phyloP scores from a whole-genome alignment of 345 rosid species.

The Citrus hindsii region DNA sequence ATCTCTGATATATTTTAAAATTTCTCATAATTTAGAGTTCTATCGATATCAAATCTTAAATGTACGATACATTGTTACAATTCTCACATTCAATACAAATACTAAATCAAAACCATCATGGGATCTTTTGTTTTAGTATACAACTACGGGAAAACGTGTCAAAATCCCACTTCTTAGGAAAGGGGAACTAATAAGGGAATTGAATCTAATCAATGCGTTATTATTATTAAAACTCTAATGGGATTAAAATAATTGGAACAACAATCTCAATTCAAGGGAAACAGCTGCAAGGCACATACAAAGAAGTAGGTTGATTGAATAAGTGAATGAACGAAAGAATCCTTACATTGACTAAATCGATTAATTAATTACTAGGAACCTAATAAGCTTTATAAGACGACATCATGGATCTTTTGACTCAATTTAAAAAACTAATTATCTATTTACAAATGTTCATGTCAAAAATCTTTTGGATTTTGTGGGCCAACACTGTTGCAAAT shows the following conservation, averaged over 20 bases:
- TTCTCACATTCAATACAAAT: too few relatives aligned
- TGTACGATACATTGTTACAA: too few relatives aligned
- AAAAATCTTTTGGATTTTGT: background rate
- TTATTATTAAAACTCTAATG: background rate
- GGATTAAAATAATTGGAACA: background rate
- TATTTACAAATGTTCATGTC: background rate
- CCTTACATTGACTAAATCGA: background rate
- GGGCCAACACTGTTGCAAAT: background rate
- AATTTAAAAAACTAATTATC: background rate
- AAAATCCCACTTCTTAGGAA: background rate
- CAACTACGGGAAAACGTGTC: background rate
- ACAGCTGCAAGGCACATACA: background rate
- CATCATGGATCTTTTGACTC: background rate
- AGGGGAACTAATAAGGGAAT: background rate
- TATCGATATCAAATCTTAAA: too few relatives aligned
- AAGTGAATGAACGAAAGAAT: background rate
- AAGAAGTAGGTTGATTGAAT: background rate
- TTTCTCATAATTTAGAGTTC: too few relatives aligned
- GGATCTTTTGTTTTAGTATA: background rate
- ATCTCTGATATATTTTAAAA: rapidly evolving
- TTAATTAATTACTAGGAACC: background rate
- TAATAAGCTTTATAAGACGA: background rate
- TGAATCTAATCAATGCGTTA: background rate
- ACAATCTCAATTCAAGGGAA: background rate
- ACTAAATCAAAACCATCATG: too few relatives aligned